A percentile compares a stretch with the other conserved stretches of the same genome.
Evolutionary conservation across 176 grass and related monocot genomes (phyloP).

Genomic region (Alopecurus myosuroides): DNA sequence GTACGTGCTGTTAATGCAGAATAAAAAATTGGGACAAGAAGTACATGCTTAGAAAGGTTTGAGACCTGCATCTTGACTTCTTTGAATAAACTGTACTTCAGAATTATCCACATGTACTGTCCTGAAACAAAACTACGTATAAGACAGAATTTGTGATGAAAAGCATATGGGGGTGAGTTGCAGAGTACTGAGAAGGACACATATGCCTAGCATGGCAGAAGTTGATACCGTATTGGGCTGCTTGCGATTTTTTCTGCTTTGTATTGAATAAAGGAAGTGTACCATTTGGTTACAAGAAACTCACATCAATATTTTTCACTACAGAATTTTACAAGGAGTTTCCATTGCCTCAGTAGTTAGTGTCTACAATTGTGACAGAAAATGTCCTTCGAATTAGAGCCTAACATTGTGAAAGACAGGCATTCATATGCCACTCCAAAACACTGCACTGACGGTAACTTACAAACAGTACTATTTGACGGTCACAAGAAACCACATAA

Average conservation of each 20-base stretch:
- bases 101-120: conserved; percentile 67
- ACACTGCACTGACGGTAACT: background rate
- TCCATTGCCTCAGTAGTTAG: background rate
- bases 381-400: background rate
- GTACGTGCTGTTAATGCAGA: background rate
- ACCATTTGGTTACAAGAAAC: background rate
- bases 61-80: conserved; percentile 56
- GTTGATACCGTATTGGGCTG: background rate
- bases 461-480: background rate
- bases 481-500: no score
- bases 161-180: background rate
- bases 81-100: conserved; percentile 67
- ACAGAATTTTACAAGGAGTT: background rate
- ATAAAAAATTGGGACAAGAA: background rate
- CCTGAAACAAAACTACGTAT: conserved; percentile 48
- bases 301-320: background rate
- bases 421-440: background rate
- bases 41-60: conserved; percentile 16
- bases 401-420: background rate
- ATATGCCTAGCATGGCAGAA: background rate
- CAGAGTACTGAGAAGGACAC: background rate
- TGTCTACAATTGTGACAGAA: background rate
- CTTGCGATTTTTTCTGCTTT: background rate
- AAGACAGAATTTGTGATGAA: background rate
- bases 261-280: background rate